These are phyloP conservation scores for Claviceps capensis DNA, from an alignment of 2,329 filamentous ascomycete species.

Conservation along the genomic window DNA sequence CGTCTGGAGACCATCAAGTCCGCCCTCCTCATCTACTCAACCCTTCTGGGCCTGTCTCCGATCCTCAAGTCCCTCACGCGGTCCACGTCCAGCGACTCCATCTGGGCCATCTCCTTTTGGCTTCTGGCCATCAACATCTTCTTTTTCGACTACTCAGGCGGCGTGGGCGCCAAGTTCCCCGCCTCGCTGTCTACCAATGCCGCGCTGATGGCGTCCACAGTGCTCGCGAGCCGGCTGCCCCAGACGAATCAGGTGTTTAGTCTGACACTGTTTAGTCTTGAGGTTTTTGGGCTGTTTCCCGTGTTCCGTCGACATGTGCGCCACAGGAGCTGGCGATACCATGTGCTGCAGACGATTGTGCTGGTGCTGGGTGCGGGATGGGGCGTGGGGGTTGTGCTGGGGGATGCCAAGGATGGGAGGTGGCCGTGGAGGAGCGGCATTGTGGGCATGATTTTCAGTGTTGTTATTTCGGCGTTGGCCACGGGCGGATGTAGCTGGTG, in stretches of 20 bases:
- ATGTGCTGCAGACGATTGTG: constrained; percentile 60
- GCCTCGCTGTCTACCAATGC: constrained; percentile 83
- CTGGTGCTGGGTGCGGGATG: constrained; percentile 70
- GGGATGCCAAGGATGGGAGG: constrained; percentile 24
- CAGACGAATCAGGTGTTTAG: constrained; percentile 91
- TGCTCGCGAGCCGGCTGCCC: constrained; percentile 77
- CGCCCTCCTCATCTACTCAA: constrained; percentile 82
- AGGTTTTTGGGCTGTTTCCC: constrained; percentile 95
- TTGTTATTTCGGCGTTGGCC: constrained; percentile 57
- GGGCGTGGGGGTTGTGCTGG: constrained; percentile 54
- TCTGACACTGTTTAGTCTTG: constrained; percentile 87
- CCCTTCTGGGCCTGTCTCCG: constrained; percentile 78
- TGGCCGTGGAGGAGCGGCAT: constrained; percentile 44
- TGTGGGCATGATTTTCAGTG: constrained; percentile 62
- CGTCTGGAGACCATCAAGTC: constrained; percentile 77
- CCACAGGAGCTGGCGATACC: constrained; percentile 68
- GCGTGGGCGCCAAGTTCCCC: constrained; percentile 48
- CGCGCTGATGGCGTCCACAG: constrained; percentile 89
- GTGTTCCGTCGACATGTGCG: constrained; percentile 85
- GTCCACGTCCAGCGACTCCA: constrained; percentile 85
- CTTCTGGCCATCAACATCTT: constrained; percentile 91
- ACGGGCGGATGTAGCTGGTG: constrained; percentile 97
- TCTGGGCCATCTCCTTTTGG: constrained; percentile 94
- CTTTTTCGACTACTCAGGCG: constrained; percentile 89
- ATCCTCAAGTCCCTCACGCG: constrained; percentile 93